A percentile compares a stretch with the other conserved stretches of the same genome.
phyloP scores from a whole-genome alignment of 2,329 filamentous ascomycete species.

The Aspergillus glaucus region DNA sequence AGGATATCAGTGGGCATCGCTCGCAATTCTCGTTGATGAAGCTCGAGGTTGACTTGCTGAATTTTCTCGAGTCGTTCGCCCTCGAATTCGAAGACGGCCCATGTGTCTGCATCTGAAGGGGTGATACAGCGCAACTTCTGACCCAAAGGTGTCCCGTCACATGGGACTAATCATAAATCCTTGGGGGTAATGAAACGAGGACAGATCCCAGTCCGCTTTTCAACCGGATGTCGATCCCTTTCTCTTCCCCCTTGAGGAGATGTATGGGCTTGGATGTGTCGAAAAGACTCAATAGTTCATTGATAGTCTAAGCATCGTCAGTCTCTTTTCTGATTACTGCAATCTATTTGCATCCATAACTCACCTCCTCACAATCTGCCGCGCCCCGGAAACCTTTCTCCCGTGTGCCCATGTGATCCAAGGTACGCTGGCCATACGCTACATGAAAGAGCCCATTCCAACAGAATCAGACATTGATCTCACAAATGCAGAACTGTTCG shows the following conservation, averaged over 20 bases:
- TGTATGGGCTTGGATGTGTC: conserved; percentile 2
- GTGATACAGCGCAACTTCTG: neutral
- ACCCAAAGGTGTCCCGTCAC: no score
- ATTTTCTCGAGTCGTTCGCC: neutral
- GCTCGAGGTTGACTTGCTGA: neutral
- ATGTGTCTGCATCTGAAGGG: neutral
- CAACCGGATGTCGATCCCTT: conserved; percentile 3
- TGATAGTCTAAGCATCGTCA: neutral
- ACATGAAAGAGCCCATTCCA: conserved; percentile 9
- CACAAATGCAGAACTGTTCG: conserved; percentile 9
- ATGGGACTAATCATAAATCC: neutral
- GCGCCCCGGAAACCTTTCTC: neutral
- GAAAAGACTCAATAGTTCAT: conserved; percentile 3
- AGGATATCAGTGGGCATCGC: neutral
- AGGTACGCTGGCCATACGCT: conserved; percentile 2
- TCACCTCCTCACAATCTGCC: conserved; percentile 3
- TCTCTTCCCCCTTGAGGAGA: conserved; percentile 6
- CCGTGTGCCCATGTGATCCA: neutral
- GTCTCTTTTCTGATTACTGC: neutral
- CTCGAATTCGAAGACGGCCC: neutral
- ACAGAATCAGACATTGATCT: conserved; percentile 17
- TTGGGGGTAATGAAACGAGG: conserved; percentile 3
- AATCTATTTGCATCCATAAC: neutral
- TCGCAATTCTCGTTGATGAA: neutral
- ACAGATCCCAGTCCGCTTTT: neutral